Base-by-base conservation (phyloP, 1,139 yeast species). In the Spathaspora sp. region DNA sequence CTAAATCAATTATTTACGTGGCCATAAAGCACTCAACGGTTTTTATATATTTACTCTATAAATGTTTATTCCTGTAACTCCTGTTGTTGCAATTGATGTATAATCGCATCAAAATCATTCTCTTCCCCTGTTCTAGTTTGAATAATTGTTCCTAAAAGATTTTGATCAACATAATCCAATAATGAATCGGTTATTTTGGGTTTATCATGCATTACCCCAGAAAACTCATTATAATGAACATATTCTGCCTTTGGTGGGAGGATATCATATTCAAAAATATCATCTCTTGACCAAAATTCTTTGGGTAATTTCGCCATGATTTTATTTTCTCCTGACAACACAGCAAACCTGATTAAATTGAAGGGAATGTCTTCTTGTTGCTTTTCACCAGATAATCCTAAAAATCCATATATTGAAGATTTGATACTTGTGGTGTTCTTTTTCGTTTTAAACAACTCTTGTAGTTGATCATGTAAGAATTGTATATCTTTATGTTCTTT, bases 301-400 rank as follows among this genome's bases (percentile, higher is more conserved):
- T 72, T 60, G 0, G 95, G 95, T 15, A 86, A 70, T 53, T 78
- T 77, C 1, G 88, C 89, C 86, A 86, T 81, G 0, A 84, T 74
- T 43, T 80, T 76, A 26, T 80, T 81, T 59, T 86, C 93, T 13
- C 86, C 88, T 0, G 90, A 83, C 39, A 86, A 64, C 29, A 86
- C 75, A 1, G 82, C 85, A 61, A 85, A 84, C 50, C 95, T 70
- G 6, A 86, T 56, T 48, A 86, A 68, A 56, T 84, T 86, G 9
- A 65, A 60, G 1, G 91, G 90, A 1, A 84, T 68, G 10, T 65
- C 67, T 2, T 62, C 57, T 41, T 47, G 53, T 27, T 46, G 44
- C 7, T 42, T 47, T 26, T 47, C 29, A 13, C 47, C 43, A 3
- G 43, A 27, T 10, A 44, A 24, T 9, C 48, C 48, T 2, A 50